These are phyloP conservation scores for Pseudohalonectria lignicola DNA, from an alignment of 2,329 filamentous ascomycete genomes.

Conservation along the genomic window DNA sequence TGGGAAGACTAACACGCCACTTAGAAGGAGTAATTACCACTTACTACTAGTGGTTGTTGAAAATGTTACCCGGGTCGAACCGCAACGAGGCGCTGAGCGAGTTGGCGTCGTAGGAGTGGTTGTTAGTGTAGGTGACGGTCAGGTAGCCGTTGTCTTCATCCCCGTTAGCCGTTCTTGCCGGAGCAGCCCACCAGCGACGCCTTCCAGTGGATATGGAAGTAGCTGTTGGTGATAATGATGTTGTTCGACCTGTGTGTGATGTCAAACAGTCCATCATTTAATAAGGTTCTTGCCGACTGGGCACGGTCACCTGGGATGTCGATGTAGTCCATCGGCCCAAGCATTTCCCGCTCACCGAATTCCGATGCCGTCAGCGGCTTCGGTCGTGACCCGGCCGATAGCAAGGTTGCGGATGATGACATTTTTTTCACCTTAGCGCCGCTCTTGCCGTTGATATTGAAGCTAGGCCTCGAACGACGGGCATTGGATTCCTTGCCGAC, in stretches of 20 bases:
- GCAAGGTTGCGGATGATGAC: constrained; percentile 55
- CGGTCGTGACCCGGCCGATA: constrained; percentile 43
- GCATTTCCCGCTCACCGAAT: constrained; percentile 46
- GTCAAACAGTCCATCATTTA: constrained; percentile 58
- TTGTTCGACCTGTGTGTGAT: constrained; percentile 52
- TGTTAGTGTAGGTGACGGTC: constrained; percentile 54
- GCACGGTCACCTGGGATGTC: constrained; percentile 49
- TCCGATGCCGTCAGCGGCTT: constrained; percentile 47
- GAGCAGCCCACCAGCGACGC: constrained; percentile 49
- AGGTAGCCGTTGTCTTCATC: constrained; percentile 51
- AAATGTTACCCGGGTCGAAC: constrained; percentile 53
- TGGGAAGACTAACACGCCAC: no score
- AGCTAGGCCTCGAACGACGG: constrained; percentile 31
- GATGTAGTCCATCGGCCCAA: constrained; percentile 59
- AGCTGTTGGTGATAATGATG: constrained; percentile 35
- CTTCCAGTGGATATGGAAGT: constrained; percentile 41
- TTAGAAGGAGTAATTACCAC: no score
- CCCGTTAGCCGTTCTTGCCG: constrained; percentile 43
- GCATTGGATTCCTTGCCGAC: constrained; percentile 26
- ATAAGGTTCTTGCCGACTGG: constrained; percentile 58
- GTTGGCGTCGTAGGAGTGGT: constrained; percentile 54
- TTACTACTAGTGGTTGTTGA: constrained; percentile 38
- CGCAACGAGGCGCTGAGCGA: constrained; percentile 51
- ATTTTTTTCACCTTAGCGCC: no score
- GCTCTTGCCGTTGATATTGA: constrained; percentile 39